Conservation (phyloP, 2,329 filamentous ascomycete genomes). For the Ceratocystis lukuohia region DNA sequence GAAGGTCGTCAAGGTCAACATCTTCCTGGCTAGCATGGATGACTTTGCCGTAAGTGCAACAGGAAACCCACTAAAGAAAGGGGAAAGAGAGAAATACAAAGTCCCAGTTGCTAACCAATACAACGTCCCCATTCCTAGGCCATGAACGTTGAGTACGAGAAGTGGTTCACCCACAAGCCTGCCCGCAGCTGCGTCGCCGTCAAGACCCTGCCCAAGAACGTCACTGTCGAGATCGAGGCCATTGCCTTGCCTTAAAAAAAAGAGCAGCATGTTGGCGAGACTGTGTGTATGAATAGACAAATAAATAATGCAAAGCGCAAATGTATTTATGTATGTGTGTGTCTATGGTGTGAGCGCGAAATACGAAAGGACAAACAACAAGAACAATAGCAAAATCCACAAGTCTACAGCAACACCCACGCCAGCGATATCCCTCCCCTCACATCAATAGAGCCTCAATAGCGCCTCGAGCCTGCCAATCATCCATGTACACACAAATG, state of each 20-base stretch:
- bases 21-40: conserved; percentile 86
- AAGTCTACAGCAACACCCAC: background rate
- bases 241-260: conserved; percentile 51
- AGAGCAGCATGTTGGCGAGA: conserved; percentile 3
- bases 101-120: background rate
- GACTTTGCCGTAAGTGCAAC: conserved; percentile 51
- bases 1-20: conserved; percentile 79
- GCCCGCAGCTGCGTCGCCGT: conserved; percentile 84
- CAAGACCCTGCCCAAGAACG: conserved; percentile 74
- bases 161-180: conserved; percentile 72
- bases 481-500: conserved; percentile 15
- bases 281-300: conserved; percentile 10
- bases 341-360: background rate
- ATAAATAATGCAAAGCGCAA: conserved; percentile 6
- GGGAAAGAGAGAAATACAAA: background rate
- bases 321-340: background rate
- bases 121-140: conserved; percentile 29
- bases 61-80: background rate
- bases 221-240: conserved; percentile 81
- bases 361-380: conserved; percentile 11
- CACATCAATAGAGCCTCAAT: conserved; percentile 11
- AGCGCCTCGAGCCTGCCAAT: conserved; percentile 5
- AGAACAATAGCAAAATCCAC: background rate
- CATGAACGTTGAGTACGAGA: conserved; percentile 77
- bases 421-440: background rate